phyloP scores from a whole-genome alignment of 768 basidiomycete species.

The Zangia roseola region DNA sequence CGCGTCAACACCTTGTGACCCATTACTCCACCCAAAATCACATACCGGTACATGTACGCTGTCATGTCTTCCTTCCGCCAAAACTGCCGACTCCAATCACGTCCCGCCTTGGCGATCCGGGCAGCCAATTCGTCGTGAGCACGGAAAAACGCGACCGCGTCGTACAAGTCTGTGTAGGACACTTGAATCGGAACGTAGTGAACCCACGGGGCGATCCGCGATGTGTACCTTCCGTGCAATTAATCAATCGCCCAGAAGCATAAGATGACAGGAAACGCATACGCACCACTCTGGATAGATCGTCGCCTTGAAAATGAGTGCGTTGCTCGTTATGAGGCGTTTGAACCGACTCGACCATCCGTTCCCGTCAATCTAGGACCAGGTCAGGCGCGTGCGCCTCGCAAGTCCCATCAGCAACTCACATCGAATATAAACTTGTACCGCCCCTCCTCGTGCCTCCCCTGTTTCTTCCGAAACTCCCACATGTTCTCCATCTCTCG shows the following conservation, averaged over 20 bases:
- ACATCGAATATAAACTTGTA: conserved; percentile 65
- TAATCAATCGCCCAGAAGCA: not conserved
- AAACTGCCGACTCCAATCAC: conserved; percentile 53
- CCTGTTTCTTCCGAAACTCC: conserved; percentile 48
- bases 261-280: too few species aligned
- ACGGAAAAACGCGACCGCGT: conserved; percentile 71
- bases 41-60: conserved; percentile 58
- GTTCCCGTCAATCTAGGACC: conserved; percentile 50
- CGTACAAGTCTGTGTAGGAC: conserved; percentile 67
- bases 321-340: conserved; percentile 58
- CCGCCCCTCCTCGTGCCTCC: conserved; percentile 46
- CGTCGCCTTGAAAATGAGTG: conserved; percentile 66
- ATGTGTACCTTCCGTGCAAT: conserved; percentile 42
- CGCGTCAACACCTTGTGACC: not conserved
- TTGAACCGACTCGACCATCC: conserved; percentile 75
- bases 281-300: conserved; percentile 72
- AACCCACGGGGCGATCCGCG: conserved; percentile 64
- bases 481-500: conserved; percentile 43
- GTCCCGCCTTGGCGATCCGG: conserved; percentile 55
- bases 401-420: conserved; percentile 12
- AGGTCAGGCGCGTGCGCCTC: not conserved
- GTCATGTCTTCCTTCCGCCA: conserved; percentile 63
- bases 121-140: conserved; percentile 59
- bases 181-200: conserved; percentile 72
- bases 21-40: not conserved